These are phyloP conservation scores for Phlebiopsis gigantea DNA, from an alignment of 768 basidiomycete species.

Conservation along the genomic window DNA sequence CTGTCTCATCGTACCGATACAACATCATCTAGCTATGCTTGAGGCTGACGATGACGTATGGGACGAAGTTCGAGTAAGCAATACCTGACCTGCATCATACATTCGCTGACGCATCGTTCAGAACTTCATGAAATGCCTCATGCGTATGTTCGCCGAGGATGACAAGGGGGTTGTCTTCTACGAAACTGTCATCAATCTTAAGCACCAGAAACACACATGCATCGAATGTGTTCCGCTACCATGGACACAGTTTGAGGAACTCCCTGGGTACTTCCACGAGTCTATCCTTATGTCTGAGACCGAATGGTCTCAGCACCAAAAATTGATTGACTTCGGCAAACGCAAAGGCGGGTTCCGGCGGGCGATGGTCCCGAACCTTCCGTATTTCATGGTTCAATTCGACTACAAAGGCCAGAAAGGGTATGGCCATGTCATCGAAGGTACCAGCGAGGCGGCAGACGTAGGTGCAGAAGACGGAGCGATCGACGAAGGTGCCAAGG, in stretches of 20 bases:
- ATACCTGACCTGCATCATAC: neutral
- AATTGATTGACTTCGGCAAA: conserved; percentile 88
- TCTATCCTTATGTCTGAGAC: conserved; percentile 88
- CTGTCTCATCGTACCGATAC: conserved; percentile 92
- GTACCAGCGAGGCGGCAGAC: conserved; percentile 58
- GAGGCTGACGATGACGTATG: conserved; percentile 97
- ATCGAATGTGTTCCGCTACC: conserved; percentile 94
- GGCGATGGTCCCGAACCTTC: conserved; percentile 93
- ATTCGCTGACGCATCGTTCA: conserved; percentile 22
- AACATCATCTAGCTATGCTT: conserved; percentile 86
- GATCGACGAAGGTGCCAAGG: conserved; percentile 82
- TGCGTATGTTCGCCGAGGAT: conserved; percentile 90
- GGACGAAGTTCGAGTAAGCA: conserved; percentile 87
- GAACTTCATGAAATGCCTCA: conserved; percentile 89
- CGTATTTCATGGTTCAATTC: conserved; percentile 99
- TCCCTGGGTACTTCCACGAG: conserved; percentile 96
- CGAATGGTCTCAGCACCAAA: conserved; percentile 99
- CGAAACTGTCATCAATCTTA: conserved; percentile 86
- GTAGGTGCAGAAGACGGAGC: conserved; percentile 60
- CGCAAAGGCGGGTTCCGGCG: conserved; percentile 92
- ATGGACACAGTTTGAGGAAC: conserved; percentile 79
- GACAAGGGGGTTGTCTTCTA: conserved; percentile 95
- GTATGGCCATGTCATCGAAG: conserved; percentile 98
- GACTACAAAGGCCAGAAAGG: conserved; percentile 98
- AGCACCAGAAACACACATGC: conserved; percentile 84